Base-by-base conservation (phyloP, 2,329 filamentous ascomycete species). In the Colletotrichum tofieldiae region DNA sequence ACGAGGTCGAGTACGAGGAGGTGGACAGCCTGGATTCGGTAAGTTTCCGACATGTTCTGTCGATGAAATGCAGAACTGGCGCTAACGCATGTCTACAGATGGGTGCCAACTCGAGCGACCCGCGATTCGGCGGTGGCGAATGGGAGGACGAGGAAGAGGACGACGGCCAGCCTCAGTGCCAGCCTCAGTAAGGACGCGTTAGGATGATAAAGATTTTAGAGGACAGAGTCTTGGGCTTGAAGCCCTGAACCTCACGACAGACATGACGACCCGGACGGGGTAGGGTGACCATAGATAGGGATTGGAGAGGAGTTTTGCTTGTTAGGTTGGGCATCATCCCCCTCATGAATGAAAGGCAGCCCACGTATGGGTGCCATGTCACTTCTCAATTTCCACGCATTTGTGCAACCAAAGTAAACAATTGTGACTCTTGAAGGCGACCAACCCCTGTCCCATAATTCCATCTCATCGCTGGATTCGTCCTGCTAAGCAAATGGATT, bases 1-100 rank as follows among this genome's bases (percentile, higher is more conserved):
- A 98, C 70, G 95, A 98, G 75, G 94, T 98, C 0, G 90, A 94
- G 3, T 97, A 94, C 77, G 93, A 98, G 74, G 89, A 90, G n/a
- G 90, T 95, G 75, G 94, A 91, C 4, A 92, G 95, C 77, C 89
- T 98, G 76, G 94, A 98, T 63, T 91, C 95, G 78, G 91, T 92
- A 82, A 82, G 87, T 72, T 20, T 72, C n/a, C 43, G 16, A 41
- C 12, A 39, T 9, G 4, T 20, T 5, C 9, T 41, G 9, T 23
- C 47, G 5, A 49, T 29, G 5, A 45, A 7, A 45, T 52, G 20
- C 52, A 12, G 35, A 39, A 32, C 29, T 45, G 14, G 52, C 9
- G 65, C 79, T 83, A 77, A 83, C 74, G 60, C 6, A 20, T 2
- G 45, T 51, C 23, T 54, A 39, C 71, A 92, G 85, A 95, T 95